Base-by-base conservation (phyloP, 1,284 basidiomycete genomes). In the Boletellus sp. region DNA sequence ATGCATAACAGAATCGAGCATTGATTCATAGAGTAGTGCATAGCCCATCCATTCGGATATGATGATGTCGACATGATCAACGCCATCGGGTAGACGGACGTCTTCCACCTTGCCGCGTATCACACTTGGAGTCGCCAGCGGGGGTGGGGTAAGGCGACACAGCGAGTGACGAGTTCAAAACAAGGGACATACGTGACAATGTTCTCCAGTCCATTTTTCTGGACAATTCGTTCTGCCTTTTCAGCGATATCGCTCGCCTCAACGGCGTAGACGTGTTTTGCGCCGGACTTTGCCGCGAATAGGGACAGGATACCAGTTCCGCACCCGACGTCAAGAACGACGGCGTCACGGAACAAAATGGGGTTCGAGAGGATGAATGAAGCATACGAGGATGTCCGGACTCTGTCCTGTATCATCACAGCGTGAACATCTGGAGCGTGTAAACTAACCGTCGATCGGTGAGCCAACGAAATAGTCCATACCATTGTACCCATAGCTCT, bases 1-100 rank as follows among this genome's bases (percentile, higher is more conserved):
- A 51, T 77, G 74, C 11, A 99, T 74, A 7, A 98, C 96, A 0
- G 93, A 97, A 68, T 97, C 95, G 22, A 98, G 80, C 96, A 98
- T 98, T 42, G 89, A 92, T 71, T 99, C 96, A 71, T 98, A 98
- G 21, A 97, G 78, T 22, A 94, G 75, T 33, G 89, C 89, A 65
- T 94, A 94, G 5, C 92, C 92, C 96, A 98, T 98, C 96, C 96
- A 99, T 71, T 99, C 96, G 28, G 91, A 94, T 46, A 98, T 78
- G 66, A 99, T 93, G 47, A 98, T 80, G 67, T 98, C 95, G 33
- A 98, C 94, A 46, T 91, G 79, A 15, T 82, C 76, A 43, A 87
- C 75, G 26, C 72, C 82, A 22, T 85, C 82, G 3, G 91, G 86
- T 1, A 91, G 72, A 8, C 69, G 70, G 52, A 97, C 85, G 38